Percentiles rank a stretch among this genome's conserved stretches.
Evolutionary conservation across 306 rosid species (phyloP).

Genomic region (Potentilla sterilis): DNA sequence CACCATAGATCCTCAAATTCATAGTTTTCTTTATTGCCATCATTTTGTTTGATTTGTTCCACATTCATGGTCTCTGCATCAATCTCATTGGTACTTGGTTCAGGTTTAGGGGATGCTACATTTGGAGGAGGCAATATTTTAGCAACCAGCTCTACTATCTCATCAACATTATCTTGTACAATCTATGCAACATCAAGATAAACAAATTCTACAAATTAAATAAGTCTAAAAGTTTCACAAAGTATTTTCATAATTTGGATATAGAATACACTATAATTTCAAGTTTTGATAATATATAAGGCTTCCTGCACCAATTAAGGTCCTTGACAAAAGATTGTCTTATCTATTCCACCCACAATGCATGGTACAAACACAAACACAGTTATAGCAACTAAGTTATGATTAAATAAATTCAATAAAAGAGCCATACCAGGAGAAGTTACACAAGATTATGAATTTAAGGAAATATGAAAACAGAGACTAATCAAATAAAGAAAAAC

Average conservation of each 20-base stretch:
- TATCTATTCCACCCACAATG: not conserved
- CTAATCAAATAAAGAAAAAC: no score
- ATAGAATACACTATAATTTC: not conserved
- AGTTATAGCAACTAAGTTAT: no score
- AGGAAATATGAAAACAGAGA: not conserved
- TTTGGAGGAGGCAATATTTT: slow-evolving; percentile 29
- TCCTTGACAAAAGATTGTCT: not conserved
- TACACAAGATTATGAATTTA: not conserved
- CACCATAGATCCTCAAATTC: not conserved
- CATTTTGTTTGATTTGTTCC: slow-evolving; percentile 14
- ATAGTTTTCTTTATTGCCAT: slow-evolving; percentile 9
- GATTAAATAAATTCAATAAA: no score
- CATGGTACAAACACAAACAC: not conserved
- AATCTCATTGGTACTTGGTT: slow-evolving; percentile 17
- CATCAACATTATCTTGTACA: slow-evolving; percentile 36
- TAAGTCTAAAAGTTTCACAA: not conserved
- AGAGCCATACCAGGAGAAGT: no score
- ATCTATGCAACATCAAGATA: slow-evolving; percentile 37
- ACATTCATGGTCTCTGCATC: slow-evolving; percentile 21
- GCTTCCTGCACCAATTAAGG: not conserved
- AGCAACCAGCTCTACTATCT: slow-evolving; percentile 46
- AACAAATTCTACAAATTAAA: not conserved
- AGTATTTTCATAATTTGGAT: not conserved
- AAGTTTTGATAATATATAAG: not conserved
- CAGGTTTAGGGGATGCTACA: slow-evolving; percentile 19